Evolutionary conservation across 1,139 yeast species (phyloP), one percentile per base, ranked within the genome.

Genomic region (Kluyveromyces marxianus): DNA sequence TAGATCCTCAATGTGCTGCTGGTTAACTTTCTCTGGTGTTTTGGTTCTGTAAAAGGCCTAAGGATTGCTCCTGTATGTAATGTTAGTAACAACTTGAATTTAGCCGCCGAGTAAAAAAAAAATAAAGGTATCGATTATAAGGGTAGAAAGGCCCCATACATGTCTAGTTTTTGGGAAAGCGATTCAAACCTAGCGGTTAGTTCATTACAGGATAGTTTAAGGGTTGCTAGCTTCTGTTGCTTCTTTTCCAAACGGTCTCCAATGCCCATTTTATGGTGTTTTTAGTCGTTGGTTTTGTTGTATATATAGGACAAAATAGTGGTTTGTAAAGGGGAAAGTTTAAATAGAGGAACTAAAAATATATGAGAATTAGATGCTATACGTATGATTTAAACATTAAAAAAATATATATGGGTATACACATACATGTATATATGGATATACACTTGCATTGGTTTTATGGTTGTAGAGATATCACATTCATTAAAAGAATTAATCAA

Each of bases 1-100:
- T 25, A 65, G 44, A 4, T 48, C 44, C 8, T 47, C 47, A n/a
- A 64, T 62, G 39, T 64, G 67, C 10, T 32, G 21, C 10, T 49
- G 44, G 28, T 48, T 45, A 7, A 54, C 27, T 10, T 49, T 41
- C 24, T 45, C 44, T n/a, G 61, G 52, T 8, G 44, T 10, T 6
- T 40, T 26, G 4, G 35, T 35, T 46, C 46, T 44, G 37, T 35
- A 26, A 7, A 27, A 28, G 14, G 30, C 6, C 6, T 14, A 24
- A 21, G 26, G 6, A 4, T 21, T 10, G 21, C 21, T 14, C 21
- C 21, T 14, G 2, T 14, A 14, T 14, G 21, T 14, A 14, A 14
- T 21, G 38, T 24, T 24, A 25, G 26, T 35, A 35, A 7, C 5
- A 21, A 7, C 2, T 33, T 7, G n/a, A 25, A 31, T 30, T 39